Base-by-base conservation (phyloP, 495 filamentous ascomycete genomes). In the Neurospora sp. region DNA sequence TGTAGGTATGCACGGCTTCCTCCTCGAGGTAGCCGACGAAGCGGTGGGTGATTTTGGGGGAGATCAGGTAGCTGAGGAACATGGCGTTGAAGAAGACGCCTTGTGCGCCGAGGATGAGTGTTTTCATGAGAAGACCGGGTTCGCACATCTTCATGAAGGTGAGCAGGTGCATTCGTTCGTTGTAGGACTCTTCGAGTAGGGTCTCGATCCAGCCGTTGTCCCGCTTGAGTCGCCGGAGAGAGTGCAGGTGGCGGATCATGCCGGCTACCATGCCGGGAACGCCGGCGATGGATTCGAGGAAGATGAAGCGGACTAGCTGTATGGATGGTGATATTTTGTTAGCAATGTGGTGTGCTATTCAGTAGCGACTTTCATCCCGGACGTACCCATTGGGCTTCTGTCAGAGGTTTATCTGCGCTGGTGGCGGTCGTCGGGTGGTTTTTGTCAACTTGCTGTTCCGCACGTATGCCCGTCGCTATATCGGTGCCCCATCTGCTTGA, bases 141-240 rank as follows among this genome's bases (percentile, higher is more conserved):
- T 97, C 90, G 72, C 91, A 92, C 85, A 98, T 90, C 82, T 97
- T 95, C 78, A 98, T 88, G 84, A 98, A 98, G 0, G 93, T 97
- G 49, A 98, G 85, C 1, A 99, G 90, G 76, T 98, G 95, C 93
- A 98, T 98, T 2, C 95, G 88, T 80, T 99, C 96, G 78, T 99
- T 99, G 85, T 92, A 97, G 69, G 90, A 90, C 82, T 99, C 96
- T 81, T 98, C 96, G 4, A 98, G 87, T 0, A 98, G 87, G 0
- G 93, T 98, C 80, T 98, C 95, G 76, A 99, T 98, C 95, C 96
- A 98, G 80, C 96, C 96, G 76, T 98, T 97, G 80, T 99, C 96
- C 40, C 96, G 83, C 84, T 93, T 94, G 85, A 99, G 90, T 8
- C 90, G 86, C 62, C 96, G 86, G 73, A 99, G 83, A 75, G 90